phyloP scores from a whole-genome alignment of 495 filamentous ascomycete genomes.

The Trichocladium uniseriatum region DNA sequence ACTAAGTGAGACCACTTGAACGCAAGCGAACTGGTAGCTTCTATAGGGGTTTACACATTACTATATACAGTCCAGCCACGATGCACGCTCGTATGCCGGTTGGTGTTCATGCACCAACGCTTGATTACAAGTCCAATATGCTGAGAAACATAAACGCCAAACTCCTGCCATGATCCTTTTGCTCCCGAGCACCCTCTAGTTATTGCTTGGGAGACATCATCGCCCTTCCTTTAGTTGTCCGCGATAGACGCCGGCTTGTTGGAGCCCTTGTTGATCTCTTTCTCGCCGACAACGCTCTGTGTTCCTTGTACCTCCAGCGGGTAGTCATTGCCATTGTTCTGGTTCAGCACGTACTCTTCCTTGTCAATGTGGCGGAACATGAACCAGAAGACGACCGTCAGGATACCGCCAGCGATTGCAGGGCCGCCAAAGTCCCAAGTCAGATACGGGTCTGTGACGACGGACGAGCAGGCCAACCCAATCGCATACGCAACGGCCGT shows the following conservation, averaged over 20 bases:
- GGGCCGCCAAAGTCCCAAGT: slow-evolving; percentile 46
- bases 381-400: slow-evolving; percentile 41
- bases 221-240: slow-evolving; percentile 36
- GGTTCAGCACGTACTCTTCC: slow-evolving; percentile 35
- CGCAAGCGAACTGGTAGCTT: too few species aligned
- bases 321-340: slow-evolving; percentile 30
- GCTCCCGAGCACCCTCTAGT: not conserved
- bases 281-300: slow-evolving; percentile 30
- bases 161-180: not conserved
- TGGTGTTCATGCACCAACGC: too few species aligned
- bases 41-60: too few species aligned
- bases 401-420: slow-evolving; percentile 38
- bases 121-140: not conserved
- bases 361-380: slow-evolving; percentile 42
- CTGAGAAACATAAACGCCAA: not conserved
- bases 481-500: slow-evolving; percentile 50
- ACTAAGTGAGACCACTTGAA: too few species aligned
- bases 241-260: slow-evolving; percentile 33
- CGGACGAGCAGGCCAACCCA: slow-evolving; percentile 50
- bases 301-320: slow-evolving; percentile 28
- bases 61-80: too few species aligned
- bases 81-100: too few species aligned
- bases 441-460: slow-evolving; percentile 52
- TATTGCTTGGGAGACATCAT: slow-evolving; percentile 38
- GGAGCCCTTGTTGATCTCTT: slow-evolving; percentile 29